Percentiles rank a stretch among this genome's conserved stretches.
phyloP scores from a whole-genome alignment of 352 stramenopile genomes.

The Phytophthora citricola region DNA sequence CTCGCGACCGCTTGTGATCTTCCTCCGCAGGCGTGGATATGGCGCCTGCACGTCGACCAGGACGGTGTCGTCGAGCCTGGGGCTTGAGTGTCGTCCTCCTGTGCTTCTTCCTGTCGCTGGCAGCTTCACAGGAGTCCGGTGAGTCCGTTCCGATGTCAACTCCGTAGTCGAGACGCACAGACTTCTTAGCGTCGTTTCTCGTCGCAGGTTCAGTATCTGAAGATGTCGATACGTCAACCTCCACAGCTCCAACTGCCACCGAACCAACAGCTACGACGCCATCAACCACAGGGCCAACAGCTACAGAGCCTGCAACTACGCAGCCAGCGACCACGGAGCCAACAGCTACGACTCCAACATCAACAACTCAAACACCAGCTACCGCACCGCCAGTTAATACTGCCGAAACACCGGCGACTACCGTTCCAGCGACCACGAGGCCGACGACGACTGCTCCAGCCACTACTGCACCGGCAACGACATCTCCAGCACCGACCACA shows the following conservation, averaged over 20 bases:
- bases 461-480: constrained; percentile 14
- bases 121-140: constrained; percentile 12
- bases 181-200: not conserved
- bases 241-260: not conserved
- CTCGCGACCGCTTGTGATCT: constrained; percentile 6
- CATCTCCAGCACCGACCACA: constrained; percentile 7
- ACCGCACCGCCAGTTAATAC: not conserved
- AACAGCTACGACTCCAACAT: not conserved
- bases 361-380: not conserved
- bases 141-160: not conserved
- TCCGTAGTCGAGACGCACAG: not conserved
- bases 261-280: not conserved
- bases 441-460: constrained; percentile 2
- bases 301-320: not conserved
- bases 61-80: not conserved
- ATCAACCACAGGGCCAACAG: not conserved
- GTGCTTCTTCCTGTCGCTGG: not conserved
- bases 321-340: not conserved
- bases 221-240: not conserved
- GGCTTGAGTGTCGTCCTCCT: constrained; percentile 1
- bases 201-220: constrained; percentile 3
- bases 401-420: not conserved
- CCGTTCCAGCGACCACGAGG: constrained; percentile 1
- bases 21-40: constrained; percentile 3
- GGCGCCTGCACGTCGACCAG: not conserved